A percentile compares a stretch with the other conserved stretches of the same genome.
Evolutionary conservation across 2,329 filamentous ascomycete species (phyloP).

Genomic region (Calonectria fujianensis): DNA sequence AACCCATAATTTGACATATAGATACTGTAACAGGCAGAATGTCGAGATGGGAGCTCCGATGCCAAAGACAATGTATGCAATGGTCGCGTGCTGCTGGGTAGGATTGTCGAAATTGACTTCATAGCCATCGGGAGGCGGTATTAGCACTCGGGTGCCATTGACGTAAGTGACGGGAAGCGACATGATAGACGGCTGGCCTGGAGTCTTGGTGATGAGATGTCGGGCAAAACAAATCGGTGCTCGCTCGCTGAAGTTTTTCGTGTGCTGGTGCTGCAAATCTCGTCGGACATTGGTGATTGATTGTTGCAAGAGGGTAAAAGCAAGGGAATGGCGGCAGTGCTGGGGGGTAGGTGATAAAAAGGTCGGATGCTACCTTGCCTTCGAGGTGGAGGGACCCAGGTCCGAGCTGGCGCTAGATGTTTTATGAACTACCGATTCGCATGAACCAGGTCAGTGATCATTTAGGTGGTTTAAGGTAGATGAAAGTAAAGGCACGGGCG

Average conservation of each 20-base stretch:
- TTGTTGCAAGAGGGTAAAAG: background rate
- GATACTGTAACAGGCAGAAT: constrained; percentile 50
- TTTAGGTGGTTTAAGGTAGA: background rate
- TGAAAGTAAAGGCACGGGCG: background rate
- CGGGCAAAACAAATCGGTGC: background rate
- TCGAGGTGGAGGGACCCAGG: background rate
- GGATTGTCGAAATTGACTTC: constrained; percentile 57
- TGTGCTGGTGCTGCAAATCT: background rate
- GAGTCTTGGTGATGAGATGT: background rate
- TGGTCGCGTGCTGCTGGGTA: constrained; percentile 34
- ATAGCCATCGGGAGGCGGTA: constrained; percentile 55
- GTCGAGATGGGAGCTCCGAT: constrained; percentile 40
- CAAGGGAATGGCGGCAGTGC: background rate
- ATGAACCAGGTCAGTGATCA: background rate
- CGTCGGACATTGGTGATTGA: background rate
- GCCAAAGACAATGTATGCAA: constrained; percentile 51
- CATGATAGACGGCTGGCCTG: background rate
- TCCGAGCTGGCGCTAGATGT: background rate
- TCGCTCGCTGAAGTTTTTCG: background rate
- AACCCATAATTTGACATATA: constrained; percentile 46
- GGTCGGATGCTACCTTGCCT: background rate
- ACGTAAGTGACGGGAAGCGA: constrained; percentile 25
- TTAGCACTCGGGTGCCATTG: constrained; percentile 51
- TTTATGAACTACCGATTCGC: background rate
- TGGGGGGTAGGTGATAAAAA: background rate